A percentile compares a stretch with the other conserved stretches of the same genome.
Evolutionary conservation across 371 early-diverging fungal genomes (phyloP).

Genomic region (Blastocladiella emersonii): DNA sequence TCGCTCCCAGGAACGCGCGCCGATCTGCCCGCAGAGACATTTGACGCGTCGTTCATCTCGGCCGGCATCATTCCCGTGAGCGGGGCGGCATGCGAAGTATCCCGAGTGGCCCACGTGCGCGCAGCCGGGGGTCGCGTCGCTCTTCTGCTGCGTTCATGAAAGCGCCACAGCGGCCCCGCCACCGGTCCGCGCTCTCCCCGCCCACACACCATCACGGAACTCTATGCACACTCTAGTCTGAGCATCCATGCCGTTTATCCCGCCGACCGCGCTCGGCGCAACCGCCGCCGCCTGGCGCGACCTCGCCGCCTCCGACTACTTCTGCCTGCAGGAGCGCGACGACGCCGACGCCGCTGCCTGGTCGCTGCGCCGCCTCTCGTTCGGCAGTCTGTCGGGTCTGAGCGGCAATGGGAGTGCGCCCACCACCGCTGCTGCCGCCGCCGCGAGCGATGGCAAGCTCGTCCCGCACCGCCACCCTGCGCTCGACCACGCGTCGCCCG

Average conservation of each 20-base stretch:
- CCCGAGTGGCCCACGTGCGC: too few species aligned
- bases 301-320: background rate
- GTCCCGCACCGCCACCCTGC: background rate
- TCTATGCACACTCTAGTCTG: too few species aligned
- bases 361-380: background rate
- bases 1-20: too few species aligned
- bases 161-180: too few species aligned
- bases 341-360: background rate
- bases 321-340: background rate
- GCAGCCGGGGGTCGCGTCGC: too few species aligned
- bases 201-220: too few species aligned
- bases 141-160: too few species aligned
- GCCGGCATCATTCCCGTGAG: too few species aligned
- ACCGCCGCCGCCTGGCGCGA: background rate
- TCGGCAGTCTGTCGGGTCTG: background rate
- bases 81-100: too few species aligned
- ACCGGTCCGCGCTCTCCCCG: too few species aligned
- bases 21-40: too few species aligned
- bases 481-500: background rate
- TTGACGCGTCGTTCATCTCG: too few species aligned
- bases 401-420: background rate
- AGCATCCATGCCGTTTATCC: background rate
- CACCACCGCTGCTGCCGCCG: background rate
- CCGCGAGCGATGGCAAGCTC: background rate
- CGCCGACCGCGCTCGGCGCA: background rate